Percentiles rank a stretch among this genome's conserved stretches.
These are phyloP conservation scores for Zygoascus biomembranicola DNA, from an alignment of 805 yeast species.

Conservation along the genomic window DNA sequence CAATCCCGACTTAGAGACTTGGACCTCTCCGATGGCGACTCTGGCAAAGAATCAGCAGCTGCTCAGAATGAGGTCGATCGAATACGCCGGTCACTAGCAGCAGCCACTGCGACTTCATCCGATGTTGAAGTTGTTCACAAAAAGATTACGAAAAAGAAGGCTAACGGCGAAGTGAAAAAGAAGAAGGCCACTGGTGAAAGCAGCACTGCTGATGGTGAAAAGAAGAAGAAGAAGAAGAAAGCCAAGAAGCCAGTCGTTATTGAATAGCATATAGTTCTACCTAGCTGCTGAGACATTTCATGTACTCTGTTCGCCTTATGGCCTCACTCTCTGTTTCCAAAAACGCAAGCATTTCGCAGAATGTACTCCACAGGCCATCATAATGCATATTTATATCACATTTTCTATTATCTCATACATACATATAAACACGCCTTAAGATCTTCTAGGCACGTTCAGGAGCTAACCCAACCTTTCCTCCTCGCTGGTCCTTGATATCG, in stretches of 20 bases:
- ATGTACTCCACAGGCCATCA: neutral
- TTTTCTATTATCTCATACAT: neutral
- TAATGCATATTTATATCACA: neutral
- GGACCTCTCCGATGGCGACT: constrained; percentile 11
- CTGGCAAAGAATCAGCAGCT: neutral
- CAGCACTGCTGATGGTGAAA: constrained; percentile 6
- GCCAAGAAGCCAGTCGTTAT: too few species aligned
- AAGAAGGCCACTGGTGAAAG: neutral
- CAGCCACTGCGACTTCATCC: constrained; percentile 6
- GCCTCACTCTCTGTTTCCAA: too few species aligned
- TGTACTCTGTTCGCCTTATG: too few species aligned
- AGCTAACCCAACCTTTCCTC: constrained; percentile 9
- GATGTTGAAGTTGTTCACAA: constrained; percentile 25
- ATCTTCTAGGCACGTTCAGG: neutral
- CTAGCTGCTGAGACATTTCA: too few species aligned
- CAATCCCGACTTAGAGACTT: constrained; percentile 19
- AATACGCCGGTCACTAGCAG: constrained; percentile 6
- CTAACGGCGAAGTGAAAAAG: constrained; percentile 2
- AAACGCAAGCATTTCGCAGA: too few species aligned
- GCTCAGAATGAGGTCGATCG: constrained; percentile 11
- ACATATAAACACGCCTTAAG: neutral
- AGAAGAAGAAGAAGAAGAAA: constrained; percentile 12
- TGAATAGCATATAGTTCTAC: too few species aligned
- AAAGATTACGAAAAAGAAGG: constrained; percentile 21
- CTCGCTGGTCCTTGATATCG: constrained; percentile 26